phyloP scores from a whole-genome alignment of 139 green algal species.

The Closterium sp. region DNA sequence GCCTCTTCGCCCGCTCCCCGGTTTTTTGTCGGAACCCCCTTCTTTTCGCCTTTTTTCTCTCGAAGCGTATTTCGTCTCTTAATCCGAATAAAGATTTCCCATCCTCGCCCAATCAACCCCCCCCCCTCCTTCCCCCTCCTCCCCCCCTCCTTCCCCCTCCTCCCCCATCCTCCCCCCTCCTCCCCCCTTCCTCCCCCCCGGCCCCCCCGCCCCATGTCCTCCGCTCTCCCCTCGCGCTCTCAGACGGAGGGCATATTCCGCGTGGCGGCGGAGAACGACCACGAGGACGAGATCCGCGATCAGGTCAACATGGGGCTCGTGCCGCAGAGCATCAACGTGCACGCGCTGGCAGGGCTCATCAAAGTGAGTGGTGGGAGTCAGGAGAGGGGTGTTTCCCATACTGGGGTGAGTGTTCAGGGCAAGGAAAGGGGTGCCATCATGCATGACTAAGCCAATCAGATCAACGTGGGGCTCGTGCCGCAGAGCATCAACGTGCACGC shows the following conservation, averaged over 20 bases:
- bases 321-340: constrained; percentile 27
- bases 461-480: constrained; percentile 27
- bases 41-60: not conserved
- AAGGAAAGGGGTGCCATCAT: no score
- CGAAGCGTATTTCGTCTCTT: no score
- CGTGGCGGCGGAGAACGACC: constrained; percentile 30
- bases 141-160: not conserved
- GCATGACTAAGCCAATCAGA: not conserved
- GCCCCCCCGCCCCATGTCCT: no score
- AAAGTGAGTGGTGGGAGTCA: constrained; percentile 39
- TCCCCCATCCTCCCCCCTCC: not conserved
- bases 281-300: constrained; percentile 27
- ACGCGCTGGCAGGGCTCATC: constrained; percentile 36
- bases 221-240: no score
- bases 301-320: constrained; percentile 33
- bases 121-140: not conserved
- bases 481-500: constrained; percentile 22
- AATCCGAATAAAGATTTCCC: no score
- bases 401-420: no score
- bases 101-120: no score
- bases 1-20: not conserved
- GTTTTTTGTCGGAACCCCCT: not conserved
- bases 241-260: constrained; percentile 43
- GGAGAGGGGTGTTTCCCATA: no score
- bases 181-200: not conserved